Percentiles rank a stretch among this genome's conserved stretches.
phyloP scores from a whole-genome alignment of 73 alveolate species.

The Paramecium caudatum region DNA sequence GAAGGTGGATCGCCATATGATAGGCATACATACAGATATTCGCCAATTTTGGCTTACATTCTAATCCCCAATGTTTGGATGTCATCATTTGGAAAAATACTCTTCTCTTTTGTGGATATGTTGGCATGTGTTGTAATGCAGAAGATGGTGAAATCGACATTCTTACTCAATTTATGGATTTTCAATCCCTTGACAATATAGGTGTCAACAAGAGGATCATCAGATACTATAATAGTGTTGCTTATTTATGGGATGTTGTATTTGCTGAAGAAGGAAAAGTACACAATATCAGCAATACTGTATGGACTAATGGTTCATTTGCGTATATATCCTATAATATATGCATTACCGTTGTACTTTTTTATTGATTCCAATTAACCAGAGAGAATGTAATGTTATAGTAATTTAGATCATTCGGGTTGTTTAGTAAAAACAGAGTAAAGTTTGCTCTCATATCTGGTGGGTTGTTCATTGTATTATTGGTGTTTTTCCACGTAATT shows the following conservation, averaged over 20 bases:
- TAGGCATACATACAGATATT: constrained; percentile 97
- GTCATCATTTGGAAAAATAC: constrained; percentile 71
- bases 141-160: constrained; percentile 77
- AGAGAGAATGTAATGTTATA: constrained; percentile 27
- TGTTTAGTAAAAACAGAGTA: constrained; percentile 85
- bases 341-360: constrained; percentile 90
- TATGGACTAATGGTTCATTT: constrained; percentile 97
- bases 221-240: constrained; percentile 90
- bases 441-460: constrained; percentile 87
- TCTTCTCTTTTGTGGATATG: constrained; percentile 88
- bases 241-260: constrained; percentile 85
- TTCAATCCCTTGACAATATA: constrained; percentile 91
- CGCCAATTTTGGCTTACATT: constrained; percentile 95
- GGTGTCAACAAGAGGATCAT: constrained; percentile 95
- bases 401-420: constrained; percentile 2
- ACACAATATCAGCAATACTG: constrained; percentile 87
- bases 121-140: constrained; percentile 83
- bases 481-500: constrained; percentile 82
- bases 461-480: constrained; percentile 82
- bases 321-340: constrained; percentile 96
- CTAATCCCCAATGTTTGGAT: constrained; percentile 63
- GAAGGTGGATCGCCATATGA: constrained; percentile 96
- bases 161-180: constrained; percentile 83
- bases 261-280: constrained; percentile 82
- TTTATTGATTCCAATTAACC: constrained; percentile 83